Evolutionary conservation across 495 filamentous ascomycete species (phyloP).

Genomic region (Margaritispora aquatica): DNA sequence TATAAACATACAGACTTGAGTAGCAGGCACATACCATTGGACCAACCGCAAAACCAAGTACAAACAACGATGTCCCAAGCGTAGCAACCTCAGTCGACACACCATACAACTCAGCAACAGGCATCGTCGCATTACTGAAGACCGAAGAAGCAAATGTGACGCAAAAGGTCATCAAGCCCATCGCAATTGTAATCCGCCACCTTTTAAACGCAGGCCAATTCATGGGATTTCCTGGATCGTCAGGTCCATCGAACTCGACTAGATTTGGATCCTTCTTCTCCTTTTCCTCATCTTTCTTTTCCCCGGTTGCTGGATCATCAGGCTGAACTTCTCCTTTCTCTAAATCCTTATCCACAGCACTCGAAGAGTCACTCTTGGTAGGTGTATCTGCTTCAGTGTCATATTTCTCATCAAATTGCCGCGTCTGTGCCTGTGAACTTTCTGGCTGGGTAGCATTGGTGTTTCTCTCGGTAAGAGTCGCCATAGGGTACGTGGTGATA

Average conservation of each 20-base stretch:
- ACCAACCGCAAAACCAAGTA: constrained; percentile 28
- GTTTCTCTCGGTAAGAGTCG: constrained; percentile 8
- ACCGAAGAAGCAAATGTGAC: constrained; percentile 21
- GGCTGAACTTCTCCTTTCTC: constrained; percentile 11
- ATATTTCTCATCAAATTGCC: constrained; percentile 8
- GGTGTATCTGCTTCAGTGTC: constrained; percentile 4
- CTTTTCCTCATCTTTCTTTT: constrained; percentile 2
- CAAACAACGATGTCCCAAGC: constrained; percentile 25
- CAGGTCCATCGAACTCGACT: constrained; percentile 62
- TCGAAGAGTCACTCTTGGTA: background rate
- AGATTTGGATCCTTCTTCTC: constrained; percentile 17
- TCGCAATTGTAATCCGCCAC: constrained; percentile 44
- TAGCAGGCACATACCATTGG: constrained; percentile 19
- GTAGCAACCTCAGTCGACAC: constrained; percentile 20
- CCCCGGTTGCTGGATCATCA: background rate
- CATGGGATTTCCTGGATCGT: constrained; percentile 59
- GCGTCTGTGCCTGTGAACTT: background rate
- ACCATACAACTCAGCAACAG: constrained; percentile 8
- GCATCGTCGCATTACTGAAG: constrained; percentile 18
- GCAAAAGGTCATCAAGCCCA: constrained; percentile 53
- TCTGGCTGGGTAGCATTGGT: constrained; percentile 10
- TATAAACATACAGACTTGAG: constrained; percentile 11
- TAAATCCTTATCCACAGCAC: constrained; percentile 7
- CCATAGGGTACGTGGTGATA: constrained; percentile 3
- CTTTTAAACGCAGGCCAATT: constrained; percentile 65